These are phyloP conservation scores for Apophysomyces ossiformis DNA, from an alignment of 371 early-diverging fungal species.

Conservation along the genomic window DNA sequence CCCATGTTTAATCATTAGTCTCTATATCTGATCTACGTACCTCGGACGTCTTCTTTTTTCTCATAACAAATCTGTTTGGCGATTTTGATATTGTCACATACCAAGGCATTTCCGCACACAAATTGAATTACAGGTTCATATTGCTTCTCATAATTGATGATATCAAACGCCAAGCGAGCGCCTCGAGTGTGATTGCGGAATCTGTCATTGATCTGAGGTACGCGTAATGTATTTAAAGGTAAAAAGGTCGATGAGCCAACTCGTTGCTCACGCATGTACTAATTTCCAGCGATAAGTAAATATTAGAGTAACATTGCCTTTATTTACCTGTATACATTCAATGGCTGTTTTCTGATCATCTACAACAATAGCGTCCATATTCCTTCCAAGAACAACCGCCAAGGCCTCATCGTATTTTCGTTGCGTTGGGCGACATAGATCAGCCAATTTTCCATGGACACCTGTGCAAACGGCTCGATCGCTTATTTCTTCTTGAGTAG, in stretches of 20 bases:
- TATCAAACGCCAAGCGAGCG: slow-evolving; percentile 87
- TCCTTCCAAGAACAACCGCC: slow-evolving; percentile 75
- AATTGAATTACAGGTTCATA: slow-evolving; percentile 84
- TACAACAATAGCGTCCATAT: slow-evolving; percentile 83
- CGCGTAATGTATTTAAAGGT: slow-evolving; percentile 83
- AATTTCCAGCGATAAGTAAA: not conserved
- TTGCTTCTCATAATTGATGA: slow-evolving; percentile 82
- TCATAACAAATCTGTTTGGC: slow-evolving; percentile 90
- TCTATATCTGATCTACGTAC: slow-evolving; percentile 28
- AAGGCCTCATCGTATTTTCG: slow-evolving; percentile 91
- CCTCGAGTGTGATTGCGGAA: slow-evolving; percentile 77
- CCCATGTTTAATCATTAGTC: too few relatives aligned
- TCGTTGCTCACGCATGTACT: slow-evolving; percentile 93
- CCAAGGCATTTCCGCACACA: slow-evolving; percentile 86
- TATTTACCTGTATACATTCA: slow-evolving; percentile 72
- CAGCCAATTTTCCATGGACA: slow-evolving; percentile 91
- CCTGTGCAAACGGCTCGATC: slow-evolving; percentile 34
- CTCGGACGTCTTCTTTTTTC: slow-evolving; percentile 80
- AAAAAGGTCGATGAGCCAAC: slow-evolving; percentile 94
- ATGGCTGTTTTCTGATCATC: slow-evolving; percentile 79
- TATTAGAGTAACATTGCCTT: not conserved
- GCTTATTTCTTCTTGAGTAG: not conserved
- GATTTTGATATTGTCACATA: slow-evolving; percentile 86
- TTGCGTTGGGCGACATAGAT: slow-evolving; percentile 93
- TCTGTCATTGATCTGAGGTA: slow-evolving; percentile 79